Conservation (phyloP, 768 basidiomycete genomes). For the Pilatotrama ljubarskyi region DNA sequence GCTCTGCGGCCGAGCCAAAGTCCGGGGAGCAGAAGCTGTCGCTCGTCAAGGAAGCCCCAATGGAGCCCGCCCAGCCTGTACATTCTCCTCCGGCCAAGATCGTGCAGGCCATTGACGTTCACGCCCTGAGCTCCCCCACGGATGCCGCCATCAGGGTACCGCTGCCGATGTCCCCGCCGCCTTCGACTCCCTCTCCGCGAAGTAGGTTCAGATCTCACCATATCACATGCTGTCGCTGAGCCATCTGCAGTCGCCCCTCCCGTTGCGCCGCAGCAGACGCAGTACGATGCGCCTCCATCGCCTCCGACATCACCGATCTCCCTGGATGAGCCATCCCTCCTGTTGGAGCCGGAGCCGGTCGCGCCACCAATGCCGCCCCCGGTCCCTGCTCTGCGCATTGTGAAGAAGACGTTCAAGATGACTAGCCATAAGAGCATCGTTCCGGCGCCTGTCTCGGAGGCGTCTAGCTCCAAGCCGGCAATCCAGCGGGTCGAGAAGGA, state of each 20-base stretch:
- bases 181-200: constrained; percentile 5
- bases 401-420: constrained; percentile 31
- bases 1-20: constrained; percentile 9
- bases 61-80: background rate
- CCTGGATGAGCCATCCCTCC: constrained; percentile 13
- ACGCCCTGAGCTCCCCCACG: constrained; percentile 6
- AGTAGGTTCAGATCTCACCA: background rate
- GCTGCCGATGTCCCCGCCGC: constrained; percentile 10
- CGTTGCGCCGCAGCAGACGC: background rate
- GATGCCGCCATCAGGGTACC: constrained; percentile 5
- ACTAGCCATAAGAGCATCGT: constrained; percentile 18
- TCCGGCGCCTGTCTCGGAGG: background rate
- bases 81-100: background rate
- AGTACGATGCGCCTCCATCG: constrained; percentile 1
- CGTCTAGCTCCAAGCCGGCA: background rate
- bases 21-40: constrained; percentile 23
- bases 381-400: constrained; percentile 31
- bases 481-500: background rate
- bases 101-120: background rate
- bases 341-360: constrained; percentile 8
- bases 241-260: background rate
- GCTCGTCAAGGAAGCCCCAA: background rate
- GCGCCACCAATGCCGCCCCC: constrained; percentile 14
- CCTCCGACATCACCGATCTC: constrained; percentile 14
- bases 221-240: background rate